Evolutionary conservation across 2,329 filamentous ascomycete genomes (phyloP), one percentile per base, ranked within the genome.

Genomic region (Stagonosporopsis rhizophila): DNA sequence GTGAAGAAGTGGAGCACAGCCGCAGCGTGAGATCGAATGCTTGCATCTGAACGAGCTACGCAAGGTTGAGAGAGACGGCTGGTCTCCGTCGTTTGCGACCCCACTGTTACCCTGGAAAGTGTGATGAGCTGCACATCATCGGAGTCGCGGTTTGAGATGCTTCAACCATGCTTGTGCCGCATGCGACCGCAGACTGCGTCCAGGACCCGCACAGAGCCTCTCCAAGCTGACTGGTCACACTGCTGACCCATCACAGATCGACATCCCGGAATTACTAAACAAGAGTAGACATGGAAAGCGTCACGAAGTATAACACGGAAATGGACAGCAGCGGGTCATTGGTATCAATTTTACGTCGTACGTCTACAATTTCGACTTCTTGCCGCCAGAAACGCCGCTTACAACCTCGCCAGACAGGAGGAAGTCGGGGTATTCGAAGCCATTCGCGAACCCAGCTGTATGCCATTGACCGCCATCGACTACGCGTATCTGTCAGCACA

Each of bases 391-490:
- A 11, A 87, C 85, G 6, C 85, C 85, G n/a, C 78, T 77, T 3
- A 88, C 81, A 2, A 72, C 72, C 14, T 80, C 72, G 1, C 82
- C 84, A 2, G 79, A 81, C 2, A 87, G 76, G 17, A 88, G 73
- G 62, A 87, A 85, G 59, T 87, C 85, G 0, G 85, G 85, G 68
- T 88, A 88, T 48, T 73, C 60, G 59, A 82, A 78, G 6, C 76
- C 73, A 6, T 75, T 77, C 4, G 72, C 69, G 35, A 76, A 70
- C 9, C 69, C 67, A 7, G 71, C 69, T 2, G 67, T 73, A 55
- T 79, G 79, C 83, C 83, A 85, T 23, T 78, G 75, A 2, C 80
- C 82, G 23, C 83, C 82, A 64, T 85, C 82, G 5, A 85, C 83
- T 75, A 56, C 3, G 37, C 53, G 34, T 9, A 22, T 11, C n/a